Conservation (phyloP, 768 basidiomycete genomes). For the Sistotremastrum niveocremeum region DNA sequence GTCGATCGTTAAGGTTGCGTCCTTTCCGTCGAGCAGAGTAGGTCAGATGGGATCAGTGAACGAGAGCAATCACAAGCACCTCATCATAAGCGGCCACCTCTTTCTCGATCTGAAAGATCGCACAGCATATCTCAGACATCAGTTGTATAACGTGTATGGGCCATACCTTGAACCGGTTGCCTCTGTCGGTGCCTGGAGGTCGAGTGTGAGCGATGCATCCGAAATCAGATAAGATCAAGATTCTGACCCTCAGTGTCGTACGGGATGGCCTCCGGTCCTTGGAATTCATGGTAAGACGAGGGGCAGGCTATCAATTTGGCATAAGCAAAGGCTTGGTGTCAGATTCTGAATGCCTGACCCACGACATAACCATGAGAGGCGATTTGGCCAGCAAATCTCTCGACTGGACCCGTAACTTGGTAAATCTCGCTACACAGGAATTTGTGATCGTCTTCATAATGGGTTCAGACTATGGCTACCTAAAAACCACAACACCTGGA, state of each 20-base stretch:
- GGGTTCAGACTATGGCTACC: slow-evolving; percentile 24
- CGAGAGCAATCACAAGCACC: slow-evolving; percentile 24
- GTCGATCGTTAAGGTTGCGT: slow-evolving; percentile 66
- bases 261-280: slow-evolving; percentile 75
- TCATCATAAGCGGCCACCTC: slow-evolving; percentile 78
- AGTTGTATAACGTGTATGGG: background rate
- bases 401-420: slow-evolving; percentile 94
- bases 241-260: slow-evolving; percentile 70
- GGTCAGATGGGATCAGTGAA: background rate
- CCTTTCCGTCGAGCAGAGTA: slow-evolving; percentile 28
- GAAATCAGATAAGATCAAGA: slow-evolving; percentile 1
- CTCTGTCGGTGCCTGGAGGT: slow-evolving; percentile 60
- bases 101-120: slow-evolving; percentile 66
- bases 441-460: background rate
- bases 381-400: slow-evolving; percentile 79
- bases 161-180: slow-evolving; percentile 80
- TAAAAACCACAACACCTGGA: slow-evolving; percentile 74
- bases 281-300: slow-evolving; percentile 84
- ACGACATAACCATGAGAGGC: slow-evolving; percentile 79
- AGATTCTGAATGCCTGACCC: slow-evolving; percentile 29
- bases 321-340: background rate
- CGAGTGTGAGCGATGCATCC: background rate
- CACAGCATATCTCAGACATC: background rate
- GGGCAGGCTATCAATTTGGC: slow-evolving; percentile 46
- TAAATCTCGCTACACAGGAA: slow-evolving; percentile 66